phyloP scores from a whole-genome alignment of 768 basidiomycete species.

The Xerocomellus intermedius region DNA sequence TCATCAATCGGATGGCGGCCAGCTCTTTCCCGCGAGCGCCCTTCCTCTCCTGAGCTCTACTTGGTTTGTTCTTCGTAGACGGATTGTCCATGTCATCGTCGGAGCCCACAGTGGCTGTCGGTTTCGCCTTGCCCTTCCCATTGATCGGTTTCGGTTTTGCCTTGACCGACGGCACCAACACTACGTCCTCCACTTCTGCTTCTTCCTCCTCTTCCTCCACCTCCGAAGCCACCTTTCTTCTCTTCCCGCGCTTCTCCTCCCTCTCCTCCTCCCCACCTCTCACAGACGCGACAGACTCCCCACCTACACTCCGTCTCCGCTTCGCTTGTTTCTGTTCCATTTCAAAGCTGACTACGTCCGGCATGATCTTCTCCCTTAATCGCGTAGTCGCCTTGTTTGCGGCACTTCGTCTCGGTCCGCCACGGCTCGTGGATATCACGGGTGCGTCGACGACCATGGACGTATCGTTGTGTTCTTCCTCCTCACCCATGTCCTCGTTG shows the following conservation, averaged over 20 bases:
- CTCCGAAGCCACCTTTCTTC: conserved; percentile 17
- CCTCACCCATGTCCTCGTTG: neutral
- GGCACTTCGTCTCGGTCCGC: conserved; percentile 46
- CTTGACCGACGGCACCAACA: conserved; percentile 12
- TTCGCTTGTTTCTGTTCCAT: conserved; percentile 54
- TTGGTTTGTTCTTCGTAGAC: conserved; percentile 4
- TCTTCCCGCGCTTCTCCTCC: conserved; percentile 20
- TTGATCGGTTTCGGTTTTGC: conserved; percentile 11
- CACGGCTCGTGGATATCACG: conserved; percentile 13
- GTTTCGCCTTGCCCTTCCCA: conserved; percentile 11
- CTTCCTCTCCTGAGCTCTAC: conserved; percentile 12
- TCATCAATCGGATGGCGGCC: conserved; percentile 50
- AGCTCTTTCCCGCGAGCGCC: conserved; percentile 3
- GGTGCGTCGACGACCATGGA: conserved; percentile 15
- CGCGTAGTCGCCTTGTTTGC: conserved; percentile 49
- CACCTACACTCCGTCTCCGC: conserved; percentile 32
- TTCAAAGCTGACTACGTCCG: conserved; percentile 69
- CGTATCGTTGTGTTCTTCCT: neutral
- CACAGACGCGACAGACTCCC: conserved; percentile 22
- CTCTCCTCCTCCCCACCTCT: conserved; percentile 12
- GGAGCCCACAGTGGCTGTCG: neutral
- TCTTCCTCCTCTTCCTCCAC: conserved; percentile 27
- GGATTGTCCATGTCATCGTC: conserved; percentile 4
- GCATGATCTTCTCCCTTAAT: conserved; percentile 62
- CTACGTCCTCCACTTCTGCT: conserved; percentile 17